Base-by-base conservation (phyloP, 352 stramenopile species). In the Phytophthora fragariaefolia region DNA sequence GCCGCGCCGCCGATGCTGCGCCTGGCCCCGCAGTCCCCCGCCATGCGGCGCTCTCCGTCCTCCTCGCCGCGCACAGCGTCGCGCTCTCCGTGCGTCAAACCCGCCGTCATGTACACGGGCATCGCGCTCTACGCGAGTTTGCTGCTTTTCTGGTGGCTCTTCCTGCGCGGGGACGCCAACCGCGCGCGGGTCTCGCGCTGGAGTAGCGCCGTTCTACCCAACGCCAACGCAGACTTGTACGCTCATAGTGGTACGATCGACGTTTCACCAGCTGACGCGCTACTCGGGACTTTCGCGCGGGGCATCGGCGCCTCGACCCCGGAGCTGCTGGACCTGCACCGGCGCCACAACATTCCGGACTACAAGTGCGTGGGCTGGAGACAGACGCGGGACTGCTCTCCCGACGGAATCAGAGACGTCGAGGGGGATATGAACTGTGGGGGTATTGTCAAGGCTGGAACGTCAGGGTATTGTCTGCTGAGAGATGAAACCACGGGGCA, bases 321-420 rank as follows among this genome's bases (percentile, higher is more conserved):
- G 12, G 61, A 74, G 32, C n/a, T 74, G 24, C 22, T 74, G 30
- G 47, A 58, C 38, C 47, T 74, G 47, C 60, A 74, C 42, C 53
- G 48, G 6, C 50, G 52, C 1, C 53, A 69, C 18, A 20, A 60
- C 4, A 40, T 73, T 9, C 63, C 69, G 3, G 62, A 72, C 46
- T 65, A 66, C 30, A 69, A 76, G 50, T 89, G 80, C 45, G 32
- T 80, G 3, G 76, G 71, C 13, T 89, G 80, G 80, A 73, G 73
- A 54, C 73, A 83, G 38, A 89, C 80, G 0, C 58, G 61, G 22
- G 72, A 52, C 1, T 89, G 80, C 53, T 53, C 53, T 6, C 71
- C 80, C 0, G 50, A 82, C 17, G 80, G 79, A 4, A 46, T 58
- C 23, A 76, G 78, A 42, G 71, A 87, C 52, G 1, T 59, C 12